Evolutionary conservation across 225 moss, liverwort and hornwort species (phyloP).

Genomic region (Pleurozium schreberi): DNA sequence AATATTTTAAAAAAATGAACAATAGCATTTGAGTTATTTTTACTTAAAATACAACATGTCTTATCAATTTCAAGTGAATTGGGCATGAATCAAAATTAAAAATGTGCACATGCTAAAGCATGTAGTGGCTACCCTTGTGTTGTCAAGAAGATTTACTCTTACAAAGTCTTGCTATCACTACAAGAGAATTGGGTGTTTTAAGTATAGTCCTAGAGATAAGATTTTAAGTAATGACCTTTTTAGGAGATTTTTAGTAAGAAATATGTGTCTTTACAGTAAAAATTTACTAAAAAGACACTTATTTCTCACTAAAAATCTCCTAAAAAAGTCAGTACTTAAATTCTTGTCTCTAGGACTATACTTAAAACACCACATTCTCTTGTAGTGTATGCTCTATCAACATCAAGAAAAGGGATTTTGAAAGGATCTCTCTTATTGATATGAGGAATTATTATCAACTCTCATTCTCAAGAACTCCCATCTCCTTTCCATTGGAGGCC

Average conservation of each 20-base stretch:
- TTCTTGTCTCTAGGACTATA: too few relatives aligned
- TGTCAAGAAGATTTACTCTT: background rate
- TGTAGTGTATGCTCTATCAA: background rate
- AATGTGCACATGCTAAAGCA: rapidly evolving
- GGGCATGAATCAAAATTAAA: background rate
- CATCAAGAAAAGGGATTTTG: background rate
- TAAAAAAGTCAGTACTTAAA: too few relatives aligned
- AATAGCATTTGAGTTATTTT: background rate
- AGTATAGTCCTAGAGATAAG: too few relatives aligned
- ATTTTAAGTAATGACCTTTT: too few relatives aligned
- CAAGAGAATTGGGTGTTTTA: too few relatives aligned
- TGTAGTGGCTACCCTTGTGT: rapidly evolving
- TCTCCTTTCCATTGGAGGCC: background rate
- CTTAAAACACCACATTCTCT: too few relatives aligned
- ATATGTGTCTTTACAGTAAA: too few relatives aligned
- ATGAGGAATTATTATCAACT: background rate
- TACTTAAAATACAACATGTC: background rate
- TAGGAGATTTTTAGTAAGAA: too few relatives aligned
- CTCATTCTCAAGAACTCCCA: background rate
- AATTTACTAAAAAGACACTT: too few relatives aligned
- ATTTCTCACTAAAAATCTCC: too few relatives aligned
- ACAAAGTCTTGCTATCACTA: background rate
- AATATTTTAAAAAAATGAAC: background rate
- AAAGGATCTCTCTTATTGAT: rapidly evolving
- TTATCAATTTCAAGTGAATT: background rate